Evolutionary conservation across 257 asterid species (phyloP), one percentile per base, ranked within the genome.

Genomic region (Rehmannia glutinosa): DNA sequence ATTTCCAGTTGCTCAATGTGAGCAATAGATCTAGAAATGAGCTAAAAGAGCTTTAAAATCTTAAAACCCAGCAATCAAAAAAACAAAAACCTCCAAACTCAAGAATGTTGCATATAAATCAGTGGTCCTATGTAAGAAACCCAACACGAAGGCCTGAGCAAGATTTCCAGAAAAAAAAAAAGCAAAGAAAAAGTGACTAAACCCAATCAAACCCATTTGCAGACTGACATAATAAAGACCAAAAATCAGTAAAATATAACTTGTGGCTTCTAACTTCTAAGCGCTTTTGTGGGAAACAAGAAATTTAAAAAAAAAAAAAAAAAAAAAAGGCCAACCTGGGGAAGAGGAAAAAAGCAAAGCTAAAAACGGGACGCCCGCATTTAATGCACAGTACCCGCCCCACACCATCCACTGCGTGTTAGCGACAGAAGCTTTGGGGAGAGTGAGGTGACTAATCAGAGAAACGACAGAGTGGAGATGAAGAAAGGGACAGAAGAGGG

Each of bases 401-500:
- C 60, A 53, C 38, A 9, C 61, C 50, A 36, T 13, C 38, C 58
- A 62, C 55, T 43, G 57, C 16, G 33, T 16, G 78, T 55, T 63
- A 36, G 69, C 8, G 73, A 69, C 68, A 57, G 70, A 43, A 45
- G 79, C 9, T 53, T 47, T 8, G 36, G 68, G 20, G 66, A 32
- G 82, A 19, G 70, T 38, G 75, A 68, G 39, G 75, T 54, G 80
- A 74, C 75, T 46, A 30, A 30, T 71, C 64, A 50, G 24, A 32
- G 75, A 32, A 68, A 55, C 5, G 83, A 74, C 59, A 68, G 73
- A 54, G 73, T 5, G 68, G 64, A 41, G 56, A 64, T 13, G 71
- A 45, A 57, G 75, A 74, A 62, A 73, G 74, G 43, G 46, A 49
- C 71, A 20, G 47, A 25, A 15, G 71, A 23, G 28, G 23, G 67